These are phyloP conservation scores for Voacanga thouarsii DNA, from an alignment of 257 asterid species.

Conservation along the genomic window DNA sequence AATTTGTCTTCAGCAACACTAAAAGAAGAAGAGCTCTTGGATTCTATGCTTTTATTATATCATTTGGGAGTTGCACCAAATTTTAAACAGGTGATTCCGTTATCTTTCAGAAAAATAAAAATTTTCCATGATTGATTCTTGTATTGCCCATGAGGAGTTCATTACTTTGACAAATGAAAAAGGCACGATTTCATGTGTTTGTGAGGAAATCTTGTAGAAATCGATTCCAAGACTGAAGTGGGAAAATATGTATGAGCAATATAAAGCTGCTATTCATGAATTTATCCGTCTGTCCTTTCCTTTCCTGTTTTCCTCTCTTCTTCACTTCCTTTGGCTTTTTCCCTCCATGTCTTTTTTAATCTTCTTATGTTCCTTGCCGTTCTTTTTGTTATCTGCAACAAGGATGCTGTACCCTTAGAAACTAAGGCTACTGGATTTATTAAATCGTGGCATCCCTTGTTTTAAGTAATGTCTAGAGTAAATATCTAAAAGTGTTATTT, in stretches of 20 bases:
- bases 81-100: conserved; percentile 78
- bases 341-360: background rate
- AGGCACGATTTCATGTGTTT: background rate
- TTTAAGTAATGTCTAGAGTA: background rate
- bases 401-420: background rate
- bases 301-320: background rate
- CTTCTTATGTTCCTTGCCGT: background rate
- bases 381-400: background rate
- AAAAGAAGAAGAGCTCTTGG: conserved; percentile 94
- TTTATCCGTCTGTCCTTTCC: background rate
- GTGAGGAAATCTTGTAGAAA: background rate
- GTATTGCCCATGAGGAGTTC: background rate
- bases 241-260: background rate
- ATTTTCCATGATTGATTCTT: background rate
- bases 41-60: conserved; percentile 85
- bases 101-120: background rate
- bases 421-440: background rate
- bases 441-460: background rate
- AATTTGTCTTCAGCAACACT: conserved; percentile 62
- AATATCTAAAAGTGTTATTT: conserved; percentile 9
- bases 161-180: background rate
- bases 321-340: background rate
- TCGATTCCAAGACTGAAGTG: background rate
- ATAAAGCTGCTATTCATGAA: background rate
- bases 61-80: conserved; percentile 96